Evolutionary conservation across 2,329 filamentous ascomycete species (phyloP).

Genomic region (Fusarium sp.): DNA sequence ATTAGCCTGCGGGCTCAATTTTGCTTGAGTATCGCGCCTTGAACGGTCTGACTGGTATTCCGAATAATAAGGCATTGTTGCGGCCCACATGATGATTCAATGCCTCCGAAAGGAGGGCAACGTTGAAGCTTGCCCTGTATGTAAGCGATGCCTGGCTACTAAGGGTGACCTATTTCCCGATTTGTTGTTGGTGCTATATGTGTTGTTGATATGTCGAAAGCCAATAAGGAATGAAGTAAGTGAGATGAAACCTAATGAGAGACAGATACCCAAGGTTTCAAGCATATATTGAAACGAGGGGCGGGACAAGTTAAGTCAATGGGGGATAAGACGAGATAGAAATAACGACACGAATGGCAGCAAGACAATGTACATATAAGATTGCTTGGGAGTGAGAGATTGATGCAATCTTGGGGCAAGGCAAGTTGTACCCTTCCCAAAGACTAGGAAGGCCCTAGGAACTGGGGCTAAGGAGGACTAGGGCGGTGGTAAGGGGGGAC

Average conservation of each 20-base stretch:
- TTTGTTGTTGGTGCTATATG: constrained; percentile 21
- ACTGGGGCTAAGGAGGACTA: constrained; percentile 44
- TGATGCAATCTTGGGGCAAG: constrained; percentile 48
- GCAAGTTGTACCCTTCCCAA: constrained; percentile 42
- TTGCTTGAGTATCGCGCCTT: constrained; percentile 32
- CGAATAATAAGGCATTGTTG: constrained; percentile 43
- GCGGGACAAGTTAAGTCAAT: constrained; percentile 23
- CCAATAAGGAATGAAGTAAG: constrained; percentile 16
- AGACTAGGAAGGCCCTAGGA: constrained; percentile 45
- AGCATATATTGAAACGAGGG: constrained; percentile 32
- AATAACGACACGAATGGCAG: constrained; percentile 33
- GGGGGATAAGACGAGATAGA: constrained; percentile 20
- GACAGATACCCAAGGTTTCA: constrained; percentile 28
- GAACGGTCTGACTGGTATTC: constrained; percentile 42
- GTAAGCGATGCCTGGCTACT: constrained; percentile 27
- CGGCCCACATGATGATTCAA: constrained; percentile 43
- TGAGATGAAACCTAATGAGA: constrained; percentile 14
- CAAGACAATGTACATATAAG: constrained; percentile 43
- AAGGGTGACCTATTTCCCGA: constrained; percentile 36
- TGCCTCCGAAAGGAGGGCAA: constrained; percentile 45
- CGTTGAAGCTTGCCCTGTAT: constrained; percentile 47
- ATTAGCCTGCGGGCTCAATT: constrained; percentile 21
- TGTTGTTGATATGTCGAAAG: constrained; percentile 5
- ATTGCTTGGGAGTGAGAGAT: constrained; percentile 43
- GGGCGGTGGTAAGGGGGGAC: constrained; percentile 45